Base-by-base conservation (phyloP, 208 protist genomes). In the Lotmaria passim region DNA sequence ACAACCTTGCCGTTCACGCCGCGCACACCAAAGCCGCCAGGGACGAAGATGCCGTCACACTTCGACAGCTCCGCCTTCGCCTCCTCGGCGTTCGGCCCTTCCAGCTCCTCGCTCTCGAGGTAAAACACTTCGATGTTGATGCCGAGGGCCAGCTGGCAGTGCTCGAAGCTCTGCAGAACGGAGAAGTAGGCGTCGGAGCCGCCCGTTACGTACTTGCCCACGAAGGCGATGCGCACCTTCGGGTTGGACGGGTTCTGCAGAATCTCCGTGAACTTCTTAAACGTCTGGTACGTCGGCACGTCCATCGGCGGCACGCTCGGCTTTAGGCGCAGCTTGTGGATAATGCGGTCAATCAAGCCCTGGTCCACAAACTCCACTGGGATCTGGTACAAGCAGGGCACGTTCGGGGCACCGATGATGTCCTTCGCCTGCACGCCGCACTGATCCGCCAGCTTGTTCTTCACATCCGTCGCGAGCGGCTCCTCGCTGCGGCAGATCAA, bases 1-100 rank as follows among this genome's bases (percentile, higher is more conserved):
- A 68, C 39, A 47, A 99, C 94, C 86, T 98, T 99, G 48, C 98
- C 99, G 57, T 99, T 93, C 23, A 99, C 90, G 50, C 98, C 99
- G 43, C 99, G 93, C 28, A 89, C 81, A 39, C 98, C 98, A 85
- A 99, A 99, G 36, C 99, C 99, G 62, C 98, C 98, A 15, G 99
- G 98, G 3, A 99, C 96, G 38, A 99, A 92, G 44, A 99, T 94
- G 65, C 98, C 99, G 69, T 99, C 87, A 57, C 87, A 94, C 50
- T 69, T 63, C n/a, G 94, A 69, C 38, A 96, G 66, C 60, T 74
- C 78, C 75, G 82, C 65, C 76, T 83, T 80, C 11, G 84, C 87
- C 74, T 94, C 83, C 60, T 84, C 81, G 7, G 78, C 79, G 66
- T 88, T 83, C 17, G 63, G 52, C 30, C 86, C 90, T 65, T 91